Evolutionary conservation across 257 asterid species (phyloP), one percentile per base, ranked within the genome.

Genomic region (Hygrophila difformis): DNA sequence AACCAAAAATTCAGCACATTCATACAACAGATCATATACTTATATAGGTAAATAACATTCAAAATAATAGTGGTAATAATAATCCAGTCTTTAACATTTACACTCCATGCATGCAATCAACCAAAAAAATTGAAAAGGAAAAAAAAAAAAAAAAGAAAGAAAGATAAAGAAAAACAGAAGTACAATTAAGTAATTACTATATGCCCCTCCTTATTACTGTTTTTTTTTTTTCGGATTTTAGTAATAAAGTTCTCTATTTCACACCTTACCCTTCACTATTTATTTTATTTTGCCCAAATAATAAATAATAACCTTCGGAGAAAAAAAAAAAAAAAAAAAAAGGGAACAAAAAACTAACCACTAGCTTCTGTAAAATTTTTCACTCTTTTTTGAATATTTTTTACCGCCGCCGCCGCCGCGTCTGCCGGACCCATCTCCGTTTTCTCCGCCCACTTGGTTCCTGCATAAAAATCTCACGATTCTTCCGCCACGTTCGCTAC

Each of bases 21-120:
- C 18, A 12, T n/a, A 36, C 51, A 26, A 26, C 4, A 3, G 31
- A 26, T 1, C 44, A n/a, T n/a, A n/a, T n/a, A n/a, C n/a, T n/a
- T n/a, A n/a, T n/a, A n/a, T n/a, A n/a, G n/a, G n/a, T n/a, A n/a
- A n/a, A n/a, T n/a, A n/a, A n/a, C n/a, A n/a, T n/a, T n/a, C n/a
- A 39, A 15, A 31, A 31, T 28, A n/a, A 14, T 13, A 14, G 31
- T 28, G 36, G 5, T 0, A 41, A 60, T 39, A 47, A 39, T 55
- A 69, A 47, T 44, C 31, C 23, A 57, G 71, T 61, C 47, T 73
- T 64, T 53, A 64, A 72, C 73, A 78, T 76, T 63, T 78, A 82
- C 81, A 73, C 70, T 65, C 85, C 63, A 55, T 38, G 55, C 67
- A 63, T 55, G 53, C 37, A 33, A 5, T n/a, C n/a, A n/a, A n/a